phyloP scores from a whole-genome alignment of 192 early-diverging fungal genomes.

The Coemansia sp. region DNA sequence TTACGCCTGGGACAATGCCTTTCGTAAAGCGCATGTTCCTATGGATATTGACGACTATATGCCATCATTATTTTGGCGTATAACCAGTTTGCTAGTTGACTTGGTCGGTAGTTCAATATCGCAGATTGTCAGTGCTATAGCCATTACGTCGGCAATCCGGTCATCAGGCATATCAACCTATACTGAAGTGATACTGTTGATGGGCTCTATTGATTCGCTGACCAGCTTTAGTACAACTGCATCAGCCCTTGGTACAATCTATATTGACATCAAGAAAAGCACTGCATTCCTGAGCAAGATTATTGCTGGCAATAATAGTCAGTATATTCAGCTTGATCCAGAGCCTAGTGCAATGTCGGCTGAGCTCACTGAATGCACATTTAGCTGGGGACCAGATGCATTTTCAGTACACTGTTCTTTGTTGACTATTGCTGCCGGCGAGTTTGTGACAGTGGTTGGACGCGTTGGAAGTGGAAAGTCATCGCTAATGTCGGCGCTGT shows the following conservation, averaged over 20 bases:
- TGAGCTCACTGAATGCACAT: conserved; percentile 21
- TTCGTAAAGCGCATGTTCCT: neutral
- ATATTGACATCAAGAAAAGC: conserved; percentile 1
- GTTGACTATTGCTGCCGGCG: conserved; percentile 61
- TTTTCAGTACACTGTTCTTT: conserved; percentile 62
- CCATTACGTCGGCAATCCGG: conserved; percentile 60
- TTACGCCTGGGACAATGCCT: conserved; percentile 60
- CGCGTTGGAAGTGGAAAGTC: conserved; percentile 77
- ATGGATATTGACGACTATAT: conserved; percentile 13
- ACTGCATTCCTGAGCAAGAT: conserved; percentile 7
- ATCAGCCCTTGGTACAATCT: neutral
- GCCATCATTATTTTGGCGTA: conserved; percentile 29
- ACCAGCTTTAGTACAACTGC: conserved; percentile 7
- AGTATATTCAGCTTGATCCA: conserved; percentile 2
- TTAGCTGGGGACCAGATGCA: conserved; percentile 26
- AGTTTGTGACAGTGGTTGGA: conserved; percentile 79
- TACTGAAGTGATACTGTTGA: conserved; percentile 13
- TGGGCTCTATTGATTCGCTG: conserved; percentile 25
- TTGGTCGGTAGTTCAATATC: conserved; percentile 42
- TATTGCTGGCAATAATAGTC: neutral
- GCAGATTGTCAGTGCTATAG: conserved; percentile 57
- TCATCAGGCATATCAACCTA: conserved; percentile 17
- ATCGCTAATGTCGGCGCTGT: conserved; percentile 63
- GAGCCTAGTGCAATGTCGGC: neutral
- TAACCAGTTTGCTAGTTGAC: conserved; percentile 10